A percentile compares a stretch with the other conserved stretches of the same genome.
phyloP scores from a whole-genome alignment of 768 basidiomycete species.

The Lentinula lateritia region DNA sequence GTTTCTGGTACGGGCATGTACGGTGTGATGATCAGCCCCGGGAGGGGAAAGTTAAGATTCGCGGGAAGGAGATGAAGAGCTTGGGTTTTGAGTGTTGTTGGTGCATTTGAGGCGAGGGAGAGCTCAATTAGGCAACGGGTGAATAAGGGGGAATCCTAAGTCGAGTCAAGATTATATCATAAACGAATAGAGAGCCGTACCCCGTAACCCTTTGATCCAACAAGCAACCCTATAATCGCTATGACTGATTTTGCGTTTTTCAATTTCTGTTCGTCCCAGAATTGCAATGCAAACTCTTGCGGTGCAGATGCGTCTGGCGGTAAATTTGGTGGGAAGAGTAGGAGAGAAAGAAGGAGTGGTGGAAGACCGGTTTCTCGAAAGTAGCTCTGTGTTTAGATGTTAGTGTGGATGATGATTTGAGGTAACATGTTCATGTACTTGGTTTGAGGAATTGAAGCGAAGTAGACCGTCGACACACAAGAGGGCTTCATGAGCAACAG shows the following conservation, averaged over 20 bases:
- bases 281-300: constrained; percentile 91
- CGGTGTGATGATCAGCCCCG: constrained; percentile 62
- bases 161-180: constrained; percentile 26
- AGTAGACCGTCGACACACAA: constrained; percentile 81
- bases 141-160: constrained; percentile 50
- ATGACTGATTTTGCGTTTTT: constrained; percentile 75
- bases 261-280: constrained; percentile 93
- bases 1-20: constrained; percentile 77
- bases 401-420: constrained; percentile 10
- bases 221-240: constrained; percentile 80
- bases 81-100: constrained; percentile 75
- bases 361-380: constrained; percentile 85
- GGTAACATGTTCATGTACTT: constrained; percentile 41
- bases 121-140: constrained; percentile 82
- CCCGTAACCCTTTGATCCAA: constrained; percentile 62
- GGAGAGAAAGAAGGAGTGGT: constrained; percentile 57
- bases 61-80: constrained; percentile 42
- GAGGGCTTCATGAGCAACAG: constrained; percentile 81
- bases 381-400: constrained; percentile 71
- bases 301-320: constrained; percentile 55
- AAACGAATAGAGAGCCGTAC: constrained; percentile 31
- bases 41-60: constrained; percentile 55
- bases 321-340: constrained; percentile 65
- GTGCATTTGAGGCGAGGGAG: constrained; percentile 90
- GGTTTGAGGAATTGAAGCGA: constrained; percentile 91